Evolutionary conservation across 2,329 filamentous ascomycete species (phyloP), one percentile per base, ranked within the genome.

Genomic region (Alternaria novae-zelandiae): DNA sequence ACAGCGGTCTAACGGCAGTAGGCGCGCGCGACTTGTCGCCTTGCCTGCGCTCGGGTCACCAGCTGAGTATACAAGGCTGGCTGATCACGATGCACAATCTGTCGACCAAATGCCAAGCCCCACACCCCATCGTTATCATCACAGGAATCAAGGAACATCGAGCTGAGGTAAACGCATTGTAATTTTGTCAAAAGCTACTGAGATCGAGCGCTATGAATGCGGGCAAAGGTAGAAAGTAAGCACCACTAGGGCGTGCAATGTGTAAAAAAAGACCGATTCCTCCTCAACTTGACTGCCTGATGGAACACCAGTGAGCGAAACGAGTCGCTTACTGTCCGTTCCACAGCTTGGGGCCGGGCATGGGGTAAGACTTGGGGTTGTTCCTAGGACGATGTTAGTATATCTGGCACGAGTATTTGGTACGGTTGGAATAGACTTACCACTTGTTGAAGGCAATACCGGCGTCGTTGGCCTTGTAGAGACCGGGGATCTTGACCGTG

Each of bases 401-500:
- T 41, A 9, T 17, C 3, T 17, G 36, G 8, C n/a, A 17, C 2
- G 5, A 17, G 32, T 11, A 41, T 41, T 17, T 8, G 2, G 36
- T 41, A 17, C n/a, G 9, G 15, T 41, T 17, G 36, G n/a, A 9
- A 17, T 41, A 3, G 2, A 41, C 36, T 41, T 41, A 41, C 36
- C 73, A 77, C 67, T 79, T 85, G 71, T 85, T 83, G 68, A 85
- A 81, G 32, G 82, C 77, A 67, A 86, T 84, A 43, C 83, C 84
- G 3, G 83, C 81, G 72, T 86, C 83, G 55, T 67, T 79, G 3
- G 81, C 74, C 26, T 76, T 81, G 75, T 86, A 86, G 1, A 83
- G 79, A 13, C 84, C 84, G 0, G 84, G 85, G 66, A 86, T 83
- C 59, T 80, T 80, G 25, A 84, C 83, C 72, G 21, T 75, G 61